A percentile compares a stretch with the other conserved stretches of the same genome.
These are phyloP conservation scores for Fusarium sterilihyphosum DNA, from an alignment of 2,329 filamentous ascomycete species.

Conservation along the genomic window DNA sequence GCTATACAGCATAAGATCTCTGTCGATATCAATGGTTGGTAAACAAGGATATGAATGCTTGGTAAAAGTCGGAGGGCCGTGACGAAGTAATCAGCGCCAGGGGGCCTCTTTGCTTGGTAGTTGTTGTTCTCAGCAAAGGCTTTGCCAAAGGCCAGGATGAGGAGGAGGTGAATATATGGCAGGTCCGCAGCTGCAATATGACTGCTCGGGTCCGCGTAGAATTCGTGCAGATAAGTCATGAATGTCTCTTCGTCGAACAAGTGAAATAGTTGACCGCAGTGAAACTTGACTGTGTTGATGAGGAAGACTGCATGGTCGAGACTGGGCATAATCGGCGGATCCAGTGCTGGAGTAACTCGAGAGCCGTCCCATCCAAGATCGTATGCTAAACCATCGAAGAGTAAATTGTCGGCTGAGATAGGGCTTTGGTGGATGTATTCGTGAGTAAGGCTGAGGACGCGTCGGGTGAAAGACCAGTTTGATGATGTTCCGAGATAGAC, in stretches of 20 bases:
- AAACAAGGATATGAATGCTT: constrained; percentile 51
- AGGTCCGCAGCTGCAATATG: constrained; percentile 43
- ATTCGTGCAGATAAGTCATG: constrained; percentile 49
- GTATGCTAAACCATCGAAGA: constrained; percentile 63
- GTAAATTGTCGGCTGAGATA: constrained; percentile 54
- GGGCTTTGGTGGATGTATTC: constrained; percentile 56
- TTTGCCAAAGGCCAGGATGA: constrained; percentile 66
- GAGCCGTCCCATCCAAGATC: constrained; percentile 61
- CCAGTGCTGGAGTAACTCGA: constrained; percentile 39
- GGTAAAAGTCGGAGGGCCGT: constrained; percentile 57
- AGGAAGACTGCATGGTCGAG: constrained; percentile 63
- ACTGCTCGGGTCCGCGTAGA: constrained; percentile 39
- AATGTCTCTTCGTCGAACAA: constrained; percentile 64
- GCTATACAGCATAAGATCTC: constrained; percentile 63
- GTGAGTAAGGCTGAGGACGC: constrained; percentile 59
- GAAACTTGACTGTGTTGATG: constrained; percentile 66
- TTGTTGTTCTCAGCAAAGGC: constrained; percentile 56
- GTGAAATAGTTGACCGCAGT: constrained; percentile 63
- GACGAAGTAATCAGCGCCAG: constrained; percentile 58
- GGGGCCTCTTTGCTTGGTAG: constrained; percentile 50
- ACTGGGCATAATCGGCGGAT: constrained; percentile 52
- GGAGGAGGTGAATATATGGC: constrained; percentile 64
- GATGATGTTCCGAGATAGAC: constrained; percentile 65
- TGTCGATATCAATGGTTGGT: constrained; percentile 56
- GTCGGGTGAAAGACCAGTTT: constrained; percentile 64